phyloP scores from a whole-genome alignment of 1,139 yeast genomes.

The Lipomyces yarrowii region DNA sequence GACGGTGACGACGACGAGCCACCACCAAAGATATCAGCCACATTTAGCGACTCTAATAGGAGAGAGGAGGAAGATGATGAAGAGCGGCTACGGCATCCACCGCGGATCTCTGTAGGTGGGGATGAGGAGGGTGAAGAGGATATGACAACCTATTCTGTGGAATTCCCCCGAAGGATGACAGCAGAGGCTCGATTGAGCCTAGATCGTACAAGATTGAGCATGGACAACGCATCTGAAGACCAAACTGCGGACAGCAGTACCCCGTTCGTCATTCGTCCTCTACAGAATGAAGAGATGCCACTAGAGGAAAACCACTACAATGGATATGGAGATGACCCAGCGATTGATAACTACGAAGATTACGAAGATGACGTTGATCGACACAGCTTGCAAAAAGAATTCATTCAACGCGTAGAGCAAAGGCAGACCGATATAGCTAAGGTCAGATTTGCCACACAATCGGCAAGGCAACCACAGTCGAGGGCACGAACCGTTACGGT shows the following conservation, averaged over 20 bases:
- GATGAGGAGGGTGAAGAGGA: slow-evolving; percentile 6
- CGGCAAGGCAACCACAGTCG: background rate
- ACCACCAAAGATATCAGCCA: background rate
- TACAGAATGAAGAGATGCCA: background rate
- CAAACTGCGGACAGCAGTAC: slow-evolving; percentile 4
- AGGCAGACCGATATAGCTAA: background rate
- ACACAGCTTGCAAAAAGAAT: background rate
- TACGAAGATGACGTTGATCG: background rate
- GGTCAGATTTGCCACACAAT: background rate
- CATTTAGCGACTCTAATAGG: background rate
- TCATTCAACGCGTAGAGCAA: slow-evolving; percentile 1
- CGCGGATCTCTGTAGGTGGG: background rate
- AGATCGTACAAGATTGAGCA: slow-evolving; percentile 11
- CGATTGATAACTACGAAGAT: slow-evolving; percentile 8
- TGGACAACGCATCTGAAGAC: background rate
- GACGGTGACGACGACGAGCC: background rate
- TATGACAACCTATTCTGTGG: slow-evolving; percentile 5
- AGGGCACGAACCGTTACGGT: background rate
- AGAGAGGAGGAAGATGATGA: slow-evolving; percentile 1
- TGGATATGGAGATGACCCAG: background rate
- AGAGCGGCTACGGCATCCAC: background rate
- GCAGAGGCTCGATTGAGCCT: slow-evolving; percentile 10
- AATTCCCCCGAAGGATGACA: slow-evolving; percentile 7
- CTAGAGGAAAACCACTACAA: background rate
- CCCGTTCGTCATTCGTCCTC: slow-evolving; percentile 13